These are phyloP conservation scores for Pseudohalonectria lignicola DNA, from an alignment of 2,329 filamentous ascomycete genomes.

Conservation along the genomic window DNA sequence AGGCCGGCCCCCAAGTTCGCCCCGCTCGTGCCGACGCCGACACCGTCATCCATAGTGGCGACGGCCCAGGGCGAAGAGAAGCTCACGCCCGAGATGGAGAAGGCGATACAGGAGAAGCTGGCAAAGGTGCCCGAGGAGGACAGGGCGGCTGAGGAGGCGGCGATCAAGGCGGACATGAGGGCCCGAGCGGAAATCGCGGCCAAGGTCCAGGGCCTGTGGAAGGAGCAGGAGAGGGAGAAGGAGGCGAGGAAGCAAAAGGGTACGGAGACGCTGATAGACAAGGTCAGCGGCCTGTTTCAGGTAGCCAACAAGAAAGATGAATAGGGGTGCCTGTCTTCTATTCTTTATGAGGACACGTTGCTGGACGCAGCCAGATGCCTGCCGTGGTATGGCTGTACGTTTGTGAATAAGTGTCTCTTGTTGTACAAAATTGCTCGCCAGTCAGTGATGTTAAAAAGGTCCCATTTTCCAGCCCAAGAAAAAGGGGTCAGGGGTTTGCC, in stretches of 20 bases:
- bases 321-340: too few species aligned
- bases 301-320: too few species aligned
- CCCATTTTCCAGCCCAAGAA: too few species aligned
- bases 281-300: slow-evolving; percentile 20
- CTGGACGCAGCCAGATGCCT: too few species aligned
- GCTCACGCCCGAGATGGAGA: slow-evolving; percentile 35
- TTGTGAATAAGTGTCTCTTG: too few species aligned
- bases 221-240: slow-evolving; percentile 42
- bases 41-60: slow-evolving; percentile 13
- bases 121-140: slow-evolving; percentile 48
- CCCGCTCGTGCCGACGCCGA: slow-evolving; percentile 34
- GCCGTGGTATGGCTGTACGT: too few species aligned
- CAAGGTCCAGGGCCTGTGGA: slow-evolving; percentile 42
- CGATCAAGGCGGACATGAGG: slow-evolving; percentile 50
- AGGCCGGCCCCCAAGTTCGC: slow-evolving; percentile 48
- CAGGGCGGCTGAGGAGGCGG: slow-evolving; percentile 50
- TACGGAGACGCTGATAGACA: slow-evolving; percentile 31
- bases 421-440: too few species aligned
- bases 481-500: too few species aligned
- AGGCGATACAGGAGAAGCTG: slow-evolving; percentile 41
- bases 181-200: slow-evolving; percentile 49
- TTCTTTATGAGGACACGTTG: too few species aligned
- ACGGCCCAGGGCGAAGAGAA: slow-evolving; percentile 12
- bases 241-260: slow-evolving; percentile 46
- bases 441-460: too few species aligned